Evolutionary conservation across 352 stramenopile species (phyloP), one percentile per base, ranked within the genome.

Genomic region (Poterioochromonas sp.): DNA sequence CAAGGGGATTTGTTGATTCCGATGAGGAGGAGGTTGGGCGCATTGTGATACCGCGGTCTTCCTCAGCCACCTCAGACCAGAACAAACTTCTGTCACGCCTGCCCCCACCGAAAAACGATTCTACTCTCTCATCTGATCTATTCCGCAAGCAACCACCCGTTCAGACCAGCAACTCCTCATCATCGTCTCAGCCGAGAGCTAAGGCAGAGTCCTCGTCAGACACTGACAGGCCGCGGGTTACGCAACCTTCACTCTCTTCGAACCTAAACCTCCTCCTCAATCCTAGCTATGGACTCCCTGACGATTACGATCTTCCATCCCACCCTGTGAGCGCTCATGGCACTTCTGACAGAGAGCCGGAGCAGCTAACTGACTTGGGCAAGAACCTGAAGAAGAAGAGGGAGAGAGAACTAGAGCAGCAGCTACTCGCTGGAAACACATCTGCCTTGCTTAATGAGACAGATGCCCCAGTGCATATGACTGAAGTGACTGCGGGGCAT

Each of bases 31-130:
- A 77, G 32, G 43, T 51, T 32, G 64, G 54, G 34, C n/a, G 32
- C 5, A 44, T 3, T 35, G 53, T 34, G 53, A 32, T 64, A 3
- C 2, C 11, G 12, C 3, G 5, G 3, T 29, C n/a, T 32, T 32
- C 3, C 5, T 41, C 41, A 1, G 73, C 73, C 2, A 78, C 35
- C 1, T 65, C 32, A 37, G 37, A 68, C 29, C 58, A 43, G 11
- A 69, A 69, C 44, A 34, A 80, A 29, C 79, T 80, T 34, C 22
- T 82, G n/a, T 80, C 71, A 58, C 54, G 74, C 35, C 43, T 82
- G 0, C 79, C 79, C 34, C 35, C 76, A 35, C 79, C 79, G 3
- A 64, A 64, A 35, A 15, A 64, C 29, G 12, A 8, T 35, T 11
- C 12, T 15, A 3, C 8, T 34, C 18, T 35, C 8, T 11, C 18